Evolutionary conservation across 352 stramenopile genomes (phyloP).

Genomic region (Halophytophthora batemanensis): DNA sequence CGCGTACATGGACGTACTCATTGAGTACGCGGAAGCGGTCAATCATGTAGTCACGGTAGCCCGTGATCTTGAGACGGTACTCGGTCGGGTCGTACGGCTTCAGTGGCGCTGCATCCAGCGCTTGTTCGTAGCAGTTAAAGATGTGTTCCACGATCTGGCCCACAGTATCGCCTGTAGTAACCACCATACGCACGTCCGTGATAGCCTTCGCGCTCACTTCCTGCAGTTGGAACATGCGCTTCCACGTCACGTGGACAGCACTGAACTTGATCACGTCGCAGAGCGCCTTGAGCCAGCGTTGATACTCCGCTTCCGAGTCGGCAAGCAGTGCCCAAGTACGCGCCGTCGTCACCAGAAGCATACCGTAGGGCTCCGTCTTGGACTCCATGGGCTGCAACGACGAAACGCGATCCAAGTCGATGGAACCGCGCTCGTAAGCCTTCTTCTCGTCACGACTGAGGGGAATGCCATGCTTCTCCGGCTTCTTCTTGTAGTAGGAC

Average conservation of each 20-base stretch:
- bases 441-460: constrained; percentile 75
- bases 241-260: constrained; percentile 76
- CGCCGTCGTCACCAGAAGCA: constrained; percentile 73
- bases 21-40: constrained; percentile 80
- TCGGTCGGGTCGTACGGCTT: constrained; percentile 75
- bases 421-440: constrained; percentile 60
- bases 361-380: constrained; percentile 65
- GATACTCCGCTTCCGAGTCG: constrained; percentile 72
- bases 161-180: constrained; percentile 79
- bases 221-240: constrained; percentile 80
- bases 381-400: constrained; percentile 74
- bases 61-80: constrained; percentile 84
- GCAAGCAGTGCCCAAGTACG: constrained; percentile 77
- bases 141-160: constrained; percentile 87
- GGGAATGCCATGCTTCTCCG: constrained; percentile 72
- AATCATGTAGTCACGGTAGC: constrained; percentile 85
- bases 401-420: constrained; percentile 79
- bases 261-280: constrained; percentile 80
- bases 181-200: constrained; percentile 85
- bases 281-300: constrained; percentile 77
- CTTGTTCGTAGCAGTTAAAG: constrained; percentile 87
- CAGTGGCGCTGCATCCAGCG: constrained; percentile 68
- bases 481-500: constrained; percentile 87
- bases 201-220: constrained; percentile 83
- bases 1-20: constrained; percentile 86